Base-by-base conservation (phyloP, 2,329 filamentous ascomycete genomes). In the Aspergillus versicolor region DNA sequence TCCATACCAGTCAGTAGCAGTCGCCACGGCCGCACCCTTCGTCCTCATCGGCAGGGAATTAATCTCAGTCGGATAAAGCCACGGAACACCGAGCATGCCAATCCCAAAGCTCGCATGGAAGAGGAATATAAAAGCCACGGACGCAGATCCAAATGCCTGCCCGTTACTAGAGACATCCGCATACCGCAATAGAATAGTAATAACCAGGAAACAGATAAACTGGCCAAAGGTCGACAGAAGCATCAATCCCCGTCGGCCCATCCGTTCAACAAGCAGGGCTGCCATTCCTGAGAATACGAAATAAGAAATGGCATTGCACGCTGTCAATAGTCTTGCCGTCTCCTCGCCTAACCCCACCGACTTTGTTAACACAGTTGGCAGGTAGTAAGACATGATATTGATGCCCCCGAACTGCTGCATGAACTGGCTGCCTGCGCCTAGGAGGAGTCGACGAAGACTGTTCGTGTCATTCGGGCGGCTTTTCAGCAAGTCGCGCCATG, bases 281-380 rank as follows among this genome's bases (percentile, higher is more conserved):
- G 74, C 77, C 37, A 81, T 75, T 11, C 75, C 66, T 0, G 76
- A 76, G 65, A 80, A 81, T 27, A 82, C 65, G 1, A 82, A 72
- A 60, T 82, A 82, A 17, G 73, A 76, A 17, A 81, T 75, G 2
- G 75, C 75, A 60, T 81, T 87, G 56, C 81, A 79, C 2, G 81
- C 84, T 1, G 84, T 79, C 17, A 87, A 73, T 0, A 87, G 70
- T 4, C 84, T 76, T 3, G 81, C 79, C 64, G 81, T 77, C 41
- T 75, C 75, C 56, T 84, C 76, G 30, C 70, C 70, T 24, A 85
- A 76, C 0, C 83, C 83, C 7, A 87, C 82, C 6, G 77, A 82
- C 45, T 82, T 67, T 53, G 83, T 85, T 7, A 87, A 77, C 0
- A 88, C 82, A 38, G 84, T 84, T 0, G 84, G 83, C 0, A 86